phyloP scores from a whole-genome alignment of 2,329 filamentous ascomycete genomes.

The Ceratocystiopsis sp. region DNA sequence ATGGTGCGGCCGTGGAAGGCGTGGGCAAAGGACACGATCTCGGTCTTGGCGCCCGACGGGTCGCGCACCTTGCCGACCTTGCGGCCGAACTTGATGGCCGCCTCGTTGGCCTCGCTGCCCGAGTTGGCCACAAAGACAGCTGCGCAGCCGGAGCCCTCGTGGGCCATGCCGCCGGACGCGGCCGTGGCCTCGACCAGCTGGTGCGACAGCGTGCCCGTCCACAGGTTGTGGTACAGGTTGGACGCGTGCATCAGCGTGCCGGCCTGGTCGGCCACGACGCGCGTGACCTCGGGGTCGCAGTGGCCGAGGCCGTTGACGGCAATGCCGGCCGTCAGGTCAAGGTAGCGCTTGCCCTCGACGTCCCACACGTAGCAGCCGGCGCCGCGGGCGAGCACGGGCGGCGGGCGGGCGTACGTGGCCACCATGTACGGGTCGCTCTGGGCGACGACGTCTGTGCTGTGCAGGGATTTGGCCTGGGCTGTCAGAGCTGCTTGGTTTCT shows the following conservation, averaged over 20 bases:
- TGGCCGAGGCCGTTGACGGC: slow-evolving; percentile 89
- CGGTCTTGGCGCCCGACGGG: slow-evolving; percentile 54
- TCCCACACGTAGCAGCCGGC: slow-evolving; percentile 83
- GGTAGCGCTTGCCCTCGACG: slow-evolving; percentile 70
- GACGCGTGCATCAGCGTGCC: slow-evolving; percentile 76
- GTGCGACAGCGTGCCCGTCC: slow-evolving; percentile 80
- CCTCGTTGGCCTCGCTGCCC: slow-evolving; percentile 92
- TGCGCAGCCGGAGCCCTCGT: slow-evolving; percentile 25
- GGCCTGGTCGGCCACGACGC: slow-evolving; percentile 48
- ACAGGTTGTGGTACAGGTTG: slow-evolving; percentile 93
- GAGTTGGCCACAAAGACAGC: slow-evolving; percentile 92
- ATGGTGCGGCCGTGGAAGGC: slow-evolving; percentile 96
- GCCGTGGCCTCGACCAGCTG: slow-evolving; percentile 67
- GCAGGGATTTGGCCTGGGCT: too few relatives aligned
- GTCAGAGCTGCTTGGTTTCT: too few relatives aligned
- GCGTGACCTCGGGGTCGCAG: slow-evolving; percentile 61
- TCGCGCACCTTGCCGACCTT: slow-evolving; percentile 71
- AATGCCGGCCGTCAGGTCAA: slow-evolving; percentile 92
- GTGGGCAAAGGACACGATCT: slow-evolving; percentile 78
- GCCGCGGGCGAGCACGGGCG: slow-evolving; percentile 78
- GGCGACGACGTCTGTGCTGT: slow-evolving; percentile 54
- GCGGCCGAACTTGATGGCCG: slow-evolving; percentile 88
- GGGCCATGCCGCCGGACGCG: slow-evolving; percentile 65
- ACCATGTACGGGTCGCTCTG: slow-evolving; percentile 82
- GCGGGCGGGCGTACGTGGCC: slow-evolving; percentile 79